A percentile compares a stretch with the other conserved stretches of the same genome.
Evolutionary conservation across 2,329 filamentous ascomycete species (phyloP).

Genomic region (Monosporascus sp.): DNA sequence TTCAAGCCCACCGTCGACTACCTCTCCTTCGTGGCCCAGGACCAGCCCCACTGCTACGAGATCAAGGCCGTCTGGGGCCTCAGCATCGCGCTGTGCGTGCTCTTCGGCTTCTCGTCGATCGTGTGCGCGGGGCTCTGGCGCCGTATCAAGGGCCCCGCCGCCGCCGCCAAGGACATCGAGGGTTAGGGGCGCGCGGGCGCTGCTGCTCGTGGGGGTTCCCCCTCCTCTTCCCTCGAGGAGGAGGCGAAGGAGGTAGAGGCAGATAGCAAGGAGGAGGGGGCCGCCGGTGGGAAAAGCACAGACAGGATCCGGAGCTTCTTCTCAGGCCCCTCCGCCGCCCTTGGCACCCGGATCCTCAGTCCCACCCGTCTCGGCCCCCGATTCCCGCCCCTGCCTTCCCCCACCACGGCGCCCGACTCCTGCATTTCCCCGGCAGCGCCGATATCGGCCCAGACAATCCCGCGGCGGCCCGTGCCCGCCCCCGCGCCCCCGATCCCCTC

Average conservation of each 20-base stretch:
- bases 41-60: constrained; percentile 67
- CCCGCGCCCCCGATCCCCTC: constrained; percentile 4
- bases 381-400: constrained; percentile 12
- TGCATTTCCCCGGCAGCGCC: constrained; percentile 15
- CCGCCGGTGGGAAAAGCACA: constrained; percentile 5
- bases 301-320: constrained; percentile 10
- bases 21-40: constrained; percentile 44
- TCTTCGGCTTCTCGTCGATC: constrained; percentile 60
- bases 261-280: background rate
- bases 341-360: constrained; percentile 18
- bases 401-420: constrained; percentile 15
- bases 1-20: constrained; percentile 24
- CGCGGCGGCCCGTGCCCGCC: background rate
- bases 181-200: constrained; percentile 44
- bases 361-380: constrained; percentile 13
- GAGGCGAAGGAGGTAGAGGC: background rate
- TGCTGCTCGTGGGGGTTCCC: constrained; percentile 22
- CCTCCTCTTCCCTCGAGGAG: background rate
- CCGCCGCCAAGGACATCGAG: constrained; percentile 42
- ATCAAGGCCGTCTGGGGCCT: constrained; percentile 86
- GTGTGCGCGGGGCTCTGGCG: constrained; percentile 58
- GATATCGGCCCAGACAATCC: background rate
- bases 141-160: constrained; percentile 40
- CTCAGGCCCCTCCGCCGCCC: constrained; percentile 15
- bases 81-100: constrained; percentile 68